phyloP scores from a whole-genome alignment of 805 yeast genomes.

The Naumovozyma dairenensis region DNA sequence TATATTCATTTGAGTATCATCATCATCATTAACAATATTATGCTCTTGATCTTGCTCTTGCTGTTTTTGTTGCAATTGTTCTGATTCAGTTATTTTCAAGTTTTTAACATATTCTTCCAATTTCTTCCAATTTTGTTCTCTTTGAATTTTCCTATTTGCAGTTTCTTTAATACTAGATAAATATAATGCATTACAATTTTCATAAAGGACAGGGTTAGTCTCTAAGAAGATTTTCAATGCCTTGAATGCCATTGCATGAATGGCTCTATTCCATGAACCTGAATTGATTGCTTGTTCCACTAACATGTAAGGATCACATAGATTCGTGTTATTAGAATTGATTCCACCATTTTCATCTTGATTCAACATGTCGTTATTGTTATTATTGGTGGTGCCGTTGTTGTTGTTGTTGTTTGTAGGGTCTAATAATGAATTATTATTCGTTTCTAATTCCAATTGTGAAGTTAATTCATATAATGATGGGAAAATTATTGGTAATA shows the following conservation, averaged over 20 bases:
- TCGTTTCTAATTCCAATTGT: conserved; percentile 27
- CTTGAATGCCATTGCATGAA: conserved; percentile 80
- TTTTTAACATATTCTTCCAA: conserved; percentile 50
- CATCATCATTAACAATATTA: not conserved
- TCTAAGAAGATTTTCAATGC: conserved; percentile 90
- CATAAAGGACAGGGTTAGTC: conserved; percentile 81
- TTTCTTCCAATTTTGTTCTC: conserved; percentile 62
- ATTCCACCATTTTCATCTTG: not conserved
- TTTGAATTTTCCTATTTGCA: conserved; percentile 48
- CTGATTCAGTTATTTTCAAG: conserved; percentile 16
- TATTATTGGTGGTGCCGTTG: not conserved
- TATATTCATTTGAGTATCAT: too few species aligned
- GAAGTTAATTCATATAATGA: conserved; percentile 75
- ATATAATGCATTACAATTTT: conserved; percentile 82
- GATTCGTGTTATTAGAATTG: conserved; percentile 17
- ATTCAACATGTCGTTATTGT: not conserved
- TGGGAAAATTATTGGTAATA: conserved; percentile 84
- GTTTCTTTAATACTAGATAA: conserved; percentile 72
- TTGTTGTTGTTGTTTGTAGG: conserved; percentile 1
- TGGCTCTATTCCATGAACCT: conserved; percentile 88
- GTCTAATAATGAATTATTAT: conserved; percentile 3
- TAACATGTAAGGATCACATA: conserved; percentile 28
- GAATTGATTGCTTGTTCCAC: conserved; percentile 34
- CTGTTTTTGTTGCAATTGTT: not conserved
- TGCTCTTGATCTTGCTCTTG: not conserved